These are phyloP conservation scores for Aphanomyces invadans DNA, from an alignment of 352 stramenopile species.

Conservation along the genomic window DNA sequence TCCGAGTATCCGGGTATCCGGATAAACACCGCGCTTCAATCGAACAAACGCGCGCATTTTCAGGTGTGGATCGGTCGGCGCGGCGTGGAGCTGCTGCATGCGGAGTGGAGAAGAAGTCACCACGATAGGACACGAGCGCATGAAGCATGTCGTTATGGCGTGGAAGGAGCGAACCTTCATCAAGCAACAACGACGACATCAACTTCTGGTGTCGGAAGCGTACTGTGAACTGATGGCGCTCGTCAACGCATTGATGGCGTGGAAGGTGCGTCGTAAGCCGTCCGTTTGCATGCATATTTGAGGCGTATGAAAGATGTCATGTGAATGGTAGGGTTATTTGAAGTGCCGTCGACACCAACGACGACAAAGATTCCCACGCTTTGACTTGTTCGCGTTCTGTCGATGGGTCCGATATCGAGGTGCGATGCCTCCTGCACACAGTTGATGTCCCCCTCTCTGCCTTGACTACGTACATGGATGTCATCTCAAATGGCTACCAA, in stretches of 20 bases:
- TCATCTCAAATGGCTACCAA: too few relatives aligned
- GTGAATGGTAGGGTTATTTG: not conserved
- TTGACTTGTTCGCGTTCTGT: not conserved
- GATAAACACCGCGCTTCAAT: not conserved
- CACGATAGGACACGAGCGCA: not conserved
- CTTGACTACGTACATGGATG: too few relatives aligned
- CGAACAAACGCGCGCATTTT: not conserved
- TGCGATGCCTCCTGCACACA: not conserved
- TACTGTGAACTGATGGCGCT: not conserved
- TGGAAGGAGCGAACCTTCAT: not conserved
- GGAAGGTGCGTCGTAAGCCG: conserved; percentile 2
- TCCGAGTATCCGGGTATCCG: not conserved
- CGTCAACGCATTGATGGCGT: not conserved
- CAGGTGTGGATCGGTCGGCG: not conserved
- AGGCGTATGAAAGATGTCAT: not conserved
- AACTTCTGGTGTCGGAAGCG: not conserved
- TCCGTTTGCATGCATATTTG: too few relatives aligned
- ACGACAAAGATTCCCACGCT: not conserved
- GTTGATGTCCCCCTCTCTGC: not conserved
- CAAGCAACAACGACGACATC: not conserved
- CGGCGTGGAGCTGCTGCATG: not conserved
- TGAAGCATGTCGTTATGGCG: not conserved
- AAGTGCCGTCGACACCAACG: not conserved
- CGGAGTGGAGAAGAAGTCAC: not conserved
- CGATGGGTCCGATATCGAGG: not conserved